Conservation (phyloP, 1,284 basidiomycete species). For the Hemileia vastatrix region DNA sequence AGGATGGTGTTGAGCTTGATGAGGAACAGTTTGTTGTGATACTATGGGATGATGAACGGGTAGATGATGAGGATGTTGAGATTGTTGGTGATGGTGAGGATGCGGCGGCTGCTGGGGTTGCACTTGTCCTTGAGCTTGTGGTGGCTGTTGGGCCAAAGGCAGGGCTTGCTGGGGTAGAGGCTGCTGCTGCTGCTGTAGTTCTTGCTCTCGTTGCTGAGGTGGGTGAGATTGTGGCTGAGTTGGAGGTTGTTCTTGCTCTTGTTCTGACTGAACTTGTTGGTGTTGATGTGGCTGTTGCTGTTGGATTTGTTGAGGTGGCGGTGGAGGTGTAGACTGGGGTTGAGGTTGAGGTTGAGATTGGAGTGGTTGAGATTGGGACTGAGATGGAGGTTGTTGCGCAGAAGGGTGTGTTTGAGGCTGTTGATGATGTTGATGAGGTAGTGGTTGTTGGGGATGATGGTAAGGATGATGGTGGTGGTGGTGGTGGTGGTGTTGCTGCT, state of each 20-base stretch:
- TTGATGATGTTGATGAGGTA: constrained; percentile 4
- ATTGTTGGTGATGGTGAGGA: no score
- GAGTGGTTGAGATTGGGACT: constrained; percentile 12
- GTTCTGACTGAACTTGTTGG: not conserved
- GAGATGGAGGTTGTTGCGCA: constrained; percentile 8
- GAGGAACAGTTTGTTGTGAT: no score
- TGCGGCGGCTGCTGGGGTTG: no score
- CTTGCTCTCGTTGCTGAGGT: not conserved
- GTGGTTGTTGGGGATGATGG: constrained; percentile 11
- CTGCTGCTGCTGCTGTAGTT: not conserved
- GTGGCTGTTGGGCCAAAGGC: no score
- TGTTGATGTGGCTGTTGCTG: not conserved
- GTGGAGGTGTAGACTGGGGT: not conserved
- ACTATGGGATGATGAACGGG: no score
- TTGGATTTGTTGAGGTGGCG: not conserved
- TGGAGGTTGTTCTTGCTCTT: constrained; percentile 1
- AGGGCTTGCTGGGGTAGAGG: no score
- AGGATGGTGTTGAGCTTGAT: no score
- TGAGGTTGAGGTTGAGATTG: not conserved
- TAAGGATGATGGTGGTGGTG: constrained; percentile 9
- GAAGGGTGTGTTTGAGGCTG: constrained; percentile 1
- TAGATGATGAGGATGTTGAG: no score
- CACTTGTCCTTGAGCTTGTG: no score
- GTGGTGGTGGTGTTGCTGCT: constrained; percentile 1
- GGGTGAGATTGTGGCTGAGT: not conserved